Conservation (phyloP, 2,329 filamentous ascomycete species). For the Verticillium klebahnii region DNA sequence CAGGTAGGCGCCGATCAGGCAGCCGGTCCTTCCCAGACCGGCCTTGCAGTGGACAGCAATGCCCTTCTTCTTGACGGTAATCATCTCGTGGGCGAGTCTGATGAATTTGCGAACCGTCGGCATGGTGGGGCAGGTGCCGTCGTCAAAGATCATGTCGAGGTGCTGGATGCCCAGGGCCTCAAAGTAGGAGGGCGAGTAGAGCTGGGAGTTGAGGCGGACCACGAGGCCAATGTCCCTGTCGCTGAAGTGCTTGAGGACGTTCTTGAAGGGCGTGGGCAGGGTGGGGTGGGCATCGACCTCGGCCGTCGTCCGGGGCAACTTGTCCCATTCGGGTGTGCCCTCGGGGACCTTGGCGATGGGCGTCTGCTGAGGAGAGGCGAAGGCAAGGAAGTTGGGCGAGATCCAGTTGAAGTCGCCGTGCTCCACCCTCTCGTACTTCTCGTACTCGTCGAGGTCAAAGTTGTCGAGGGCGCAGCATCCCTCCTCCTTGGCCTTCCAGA, state of each 20-base stretch:
- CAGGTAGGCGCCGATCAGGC: conserved; percentile 92
- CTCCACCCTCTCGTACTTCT: conserved; percentile 91
- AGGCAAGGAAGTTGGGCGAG: conserved; percentile 89
- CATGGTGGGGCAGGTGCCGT: conserved; percentile 90
- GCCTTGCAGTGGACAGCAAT: conserved; percentile 99
- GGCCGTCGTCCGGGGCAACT: conserved; percentile 70
- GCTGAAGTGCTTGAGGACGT: conserved; percentile 85
- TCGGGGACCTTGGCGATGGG: conserved; percentile 69
- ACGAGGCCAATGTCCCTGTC: conserved; percentile 88
- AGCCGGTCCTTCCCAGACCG: conserved; percentile 89
- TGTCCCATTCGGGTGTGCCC: conserved; percentile 67
- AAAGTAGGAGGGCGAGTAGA: conserved; percentile 97
- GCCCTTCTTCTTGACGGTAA: conserved; percentile 82
- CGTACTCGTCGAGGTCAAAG: conserved; percentile 96
- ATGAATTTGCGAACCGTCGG: conserved; percentile 92
- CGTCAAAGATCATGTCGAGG: conserved; percentile 99
- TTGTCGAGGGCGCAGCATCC: conserved; percentile 85
- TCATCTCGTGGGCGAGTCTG: conserved; percentile 89
- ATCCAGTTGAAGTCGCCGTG: conserved; percentile 99
- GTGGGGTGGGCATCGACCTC: conserved; percentile 66
- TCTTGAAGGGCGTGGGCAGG: conserved; percentile 87
- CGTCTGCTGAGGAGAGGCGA: conserved; percentile 86
- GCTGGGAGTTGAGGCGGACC: conserved; percentile 88
- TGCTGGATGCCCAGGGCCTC: conserved; percentile 92
- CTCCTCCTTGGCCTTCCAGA: conserved; percentile 98